These are phyloP conservation scores for Nitzschia palea DNA, from an alignment of 108 stramenopile genomes.

Conservation along the genomic window DNA sequence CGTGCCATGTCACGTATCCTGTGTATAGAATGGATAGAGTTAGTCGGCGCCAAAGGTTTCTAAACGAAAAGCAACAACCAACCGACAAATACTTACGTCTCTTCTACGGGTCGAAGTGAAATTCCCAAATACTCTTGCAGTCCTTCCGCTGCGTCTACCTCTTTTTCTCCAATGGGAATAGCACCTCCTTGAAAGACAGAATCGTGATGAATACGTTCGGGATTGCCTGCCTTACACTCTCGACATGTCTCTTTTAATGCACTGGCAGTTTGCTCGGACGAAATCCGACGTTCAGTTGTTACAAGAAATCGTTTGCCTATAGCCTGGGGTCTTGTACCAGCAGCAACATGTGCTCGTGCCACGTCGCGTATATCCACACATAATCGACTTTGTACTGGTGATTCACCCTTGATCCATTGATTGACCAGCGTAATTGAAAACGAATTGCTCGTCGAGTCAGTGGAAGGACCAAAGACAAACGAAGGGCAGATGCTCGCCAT, in stretches of 20 bases:
- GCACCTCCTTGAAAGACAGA: slow-evolving; percentile 75
- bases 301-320: slow-evolving; percentile 66
- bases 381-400: slow-evolving; percentile 73
- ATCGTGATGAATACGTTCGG: slow-evolving; percentile 54
- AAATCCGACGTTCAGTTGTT: slow-evolving; percentile 64
- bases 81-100: slow-evolving; percentile 35
- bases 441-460: slow-evolving; percentile 30
- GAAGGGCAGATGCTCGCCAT: slow-evolving; percentile 72
- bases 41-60: background rate
- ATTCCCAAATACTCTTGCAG: slow-evolving; percentile 53
- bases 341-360: slow-evolving; percentile 71
- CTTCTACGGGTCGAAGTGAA: slow-evolving; percentile 55
- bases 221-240: slow-evolving; percentile 20
- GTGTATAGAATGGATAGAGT: background rate
- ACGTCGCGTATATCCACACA: slow-evolving; percentile 85
- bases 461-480: slow-evolving; percentile 81
- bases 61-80: background rate
- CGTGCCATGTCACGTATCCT: slow-evolving; percentile 67
- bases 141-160: slow-evolving; percentile 58
- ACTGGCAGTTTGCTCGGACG: slow-evolving; percentile 59
- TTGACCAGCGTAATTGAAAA: slow-evolving; percentile 67
- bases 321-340: slow-evolving; percentile 33
- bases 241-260: slow-evolving; percentile 39
- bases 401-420: slow-evolving; percentile 73
- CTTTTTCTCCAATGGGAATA: slow-evolving; percentile 72